Evolutionary conservation across 257 asterid species (phyloP), one percentile per base, ranked within the genome.

Genomic region (Ilex asprella): DNA sequence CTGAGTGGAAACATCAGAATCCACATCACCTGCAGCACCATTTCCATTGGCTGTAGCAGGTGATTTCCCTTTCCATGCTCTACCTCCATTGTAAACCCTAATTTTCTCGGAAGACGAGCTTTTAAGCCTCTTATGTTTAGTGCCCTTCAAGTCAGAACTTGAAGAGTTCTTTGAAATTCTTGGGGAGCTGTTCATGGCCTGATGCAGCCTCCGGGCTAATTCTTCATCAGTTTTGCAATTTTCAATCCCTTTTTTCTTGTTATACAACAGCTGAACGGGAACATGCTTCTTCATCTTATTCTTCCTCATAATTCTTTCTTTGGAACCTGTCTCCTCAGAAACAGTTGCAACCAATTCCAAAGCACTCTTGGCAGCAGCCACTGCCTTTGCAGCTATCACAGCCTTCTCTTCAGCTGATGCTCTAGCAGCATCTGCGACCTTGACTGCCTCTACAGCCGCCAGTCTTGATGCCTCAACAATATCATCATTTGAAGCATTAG

Each of bases 351-450:
- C 94, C 59, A 86, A 80, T 66, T 84, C 96, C 67, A 91, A 72
- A 31, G 98, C 98, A 62, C 62, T 80, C 83, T 81, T 91, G 55
- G 98, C 98, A 66, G 92, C 92, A 54, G 93, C 85, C 67, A 88
- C 82, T 9, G 96, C 96, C 79, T 71, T 86, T 2, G 87, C 95
- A 30, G 98, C 96, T 76, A 75, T 91, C 30, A 87, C 86, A 30
- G 98, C 98, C 74, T 91, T 91, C 69, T 82, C 88, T 72, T 86
- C 96, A 15, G 98, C 98, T 13, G 69, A 68, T 70, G 95, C 95
- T 74, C 95, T 81, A 21, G 96, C 95, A 51, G 78, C 75, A 70
- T 71, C 80, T 16, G 98, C 98, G 55, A 67, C 74, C 72, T 69
- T 79, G 32, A 80, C 73, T 53, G 98, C 94, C 69, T 82, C 88